These are phyloP conservation scores for Leptographium flavum DNA, from an alignment of 2,329 filamentous ascomycete species.

Conservation along the genomic window DNA sequence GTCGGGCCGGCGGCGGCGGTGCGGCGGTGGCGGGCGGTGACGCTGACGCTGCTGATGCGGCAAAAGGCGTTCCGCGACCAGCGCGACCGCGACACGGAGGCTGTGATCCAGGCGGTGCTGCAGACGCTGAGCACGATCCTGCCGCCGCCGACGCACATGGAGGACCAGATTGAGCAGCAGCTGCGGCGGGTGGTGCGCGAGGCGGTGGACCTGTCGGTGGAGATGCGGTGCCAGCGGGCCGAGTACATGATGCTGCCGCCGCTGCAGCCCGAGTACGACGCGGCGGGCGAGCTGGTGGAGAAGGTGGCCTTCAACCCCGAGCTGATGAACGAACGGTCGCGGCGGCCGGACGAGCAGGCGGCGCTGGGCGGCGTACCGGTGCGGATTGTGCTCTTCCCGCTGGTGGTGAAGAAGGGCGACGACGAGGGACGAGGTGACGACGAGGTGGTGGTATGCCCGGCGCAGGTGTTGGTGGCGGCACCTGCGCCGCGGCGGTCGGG, in stretches of 20 bases:
- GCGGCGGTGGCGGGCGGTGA: slow-evolving; percentile 92
- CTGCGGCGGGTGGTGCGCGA: slow-evolving; percentile 77
- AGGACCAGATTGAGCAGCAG: slow-evolving; percentile 68
- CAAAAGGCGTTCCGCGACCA: slow-evolving; percentile 69
- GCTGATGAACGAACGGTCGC: slow-evolving; percentile 81
- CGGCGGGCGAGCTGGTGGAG: slow-evolving; percentile 74
- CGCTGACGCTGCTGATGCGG: slow-evolving; percentile 73
- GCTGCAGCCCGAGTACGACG: slow-evolving; percentile 86
- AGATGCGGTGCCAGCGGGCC: slow-evolving; percentile 93
- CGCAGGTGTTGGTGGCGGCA: slow-evolving; percentile 72
- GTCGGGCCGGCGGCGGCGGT: slow-evolving; percentile 82
- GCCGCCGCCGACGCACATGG: slow-evolving; percentile 69
- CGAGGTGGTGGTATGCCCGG: slow-evolving; percentile 88
- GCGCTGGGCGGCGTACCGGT: slow-evolving; percentile 59
- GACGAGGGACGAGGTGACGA: slow-evolving; percentile 79
- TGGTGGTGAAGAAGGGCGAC: slow-evolving; percentile 92
- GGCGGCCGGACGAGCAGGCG: slow-evolving; percentile 14
- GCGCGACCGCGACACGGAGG: slow-evolving; percentile 80
- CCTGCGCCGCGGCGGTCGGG: slow-evolving; percentile 13
- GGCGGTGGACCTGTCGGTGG: slow-evolving; percentile 80
- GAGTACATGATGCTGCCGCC: slow-evolving; percentile 99
- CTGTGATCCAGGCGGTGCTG: slow-evolving; percentile 85
- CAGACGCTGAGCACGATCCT: slow-evolving; percentile 71
- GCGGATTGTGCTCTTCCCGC: slow-evolving; percentile 84
- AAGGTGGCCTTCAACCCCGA: slow-evolving; percentile 86